Conservation (phyloP, 1,284 basidiomycete genomes). For the Amylostereum areolatum region DNA sequence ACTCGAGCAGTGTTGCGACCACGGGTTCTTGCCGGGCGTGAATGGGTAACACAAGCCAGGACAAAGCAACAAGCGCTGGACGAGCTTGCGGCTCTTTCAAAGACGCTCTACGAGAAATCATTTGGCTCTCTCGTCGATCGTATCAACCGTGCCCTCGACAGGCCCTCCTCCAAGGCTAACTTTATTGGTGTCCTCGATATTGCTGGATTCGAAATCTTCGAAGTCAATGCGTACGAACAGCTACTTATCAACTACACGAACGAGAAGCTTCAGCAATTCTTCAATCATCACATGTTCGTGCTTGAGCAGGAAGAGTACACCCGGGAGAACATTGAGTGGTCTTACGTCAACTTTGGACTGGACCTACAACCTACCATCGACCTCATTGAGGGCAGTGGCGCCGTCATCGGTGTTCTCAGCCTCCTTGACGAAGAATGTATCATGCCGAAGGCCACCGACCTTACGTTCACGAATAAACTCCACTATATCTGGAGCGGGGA, state of each 20-base stretch:
- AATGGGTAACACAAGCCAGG: slow-evolving; percentile 94
- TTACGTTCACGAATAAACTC: slow-evolving; percentile 94
- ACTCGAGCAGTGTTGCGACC: slow-evolving; percentile 85
- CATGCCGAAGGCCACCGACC: slow-evolving; percentile 97
- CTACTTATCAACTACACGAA: slow-evolving; percentile 99
- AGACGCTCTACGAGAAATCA: slow-evolving; percentile 96
- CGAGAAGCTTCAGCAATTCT: slow-evolving; percentile 95
- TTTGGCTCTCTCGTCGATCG: slow-evolving; percentile 93
- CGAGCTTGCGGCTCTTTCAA: slow-evolving; percentile 89
- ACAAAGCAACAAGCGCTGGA: slow-evolving; percentile 91
- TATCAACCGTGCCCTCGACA: slow-evolving; percentile 91
- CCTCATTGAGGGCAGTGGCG: slow-evolving; percentile 80
- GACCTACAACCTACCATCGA: slow-evolving; percentile 99
- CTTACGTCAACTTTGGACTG: slow-evolving; percentile 97
- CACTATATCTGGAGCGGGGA: slow-evolving; percentile 64
- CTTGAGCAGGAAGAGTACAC: slow-evolving; percentile 99
- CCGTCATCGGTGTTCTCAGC: slow-evolving; percentile 85
- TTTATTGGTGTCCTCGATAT: slow-evolving; percentile 99
- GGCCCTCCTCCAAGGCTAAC: slow-evolving; percentile 87
- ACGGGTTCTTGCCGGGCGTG: slow-evolving; percentile 88
- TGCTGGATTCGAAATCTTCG: slow-evolving; percentile 97
- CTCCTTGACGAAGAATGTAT: slow-evolving; percentile 98
- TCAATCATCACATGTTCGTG: slow-evolving; percentile 99
- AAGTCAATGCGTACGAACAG: slow-evolving; percentile 92
- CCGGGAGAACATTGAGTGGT: slow-evolving; percentile 96